phyloP scores from a whole-genome alignment of 176 grass and related monocot species.

The Eleusine indica region DNA sequence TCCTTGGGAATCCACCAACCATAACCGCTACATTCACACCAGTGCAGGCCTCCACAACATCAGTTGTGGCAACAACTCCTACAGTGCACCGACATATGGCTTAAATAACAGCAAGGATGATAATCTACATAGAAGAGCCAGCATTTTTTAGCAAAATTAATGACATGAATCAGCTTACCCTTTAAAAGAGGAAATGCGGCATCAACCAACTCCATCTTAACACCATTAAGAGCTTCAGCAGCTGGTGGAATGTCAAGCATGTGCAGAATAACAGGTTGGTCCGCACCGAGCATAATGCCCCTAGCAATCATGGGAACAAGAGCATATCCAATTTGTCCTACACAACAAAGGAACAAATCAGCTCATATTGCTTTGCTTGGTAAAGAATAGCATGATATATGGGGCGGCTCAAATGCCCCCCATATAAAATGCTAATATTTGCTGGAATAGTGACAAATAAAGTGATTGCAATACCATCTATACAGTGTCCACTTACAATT shows the following conservation, averaged over 20 bases:
- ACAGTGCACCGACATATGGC: constrained; percentile 34
- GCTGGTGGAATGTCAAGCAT: constrained; percentile 94
- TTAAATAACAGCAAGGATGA: constrained; percentile 12
- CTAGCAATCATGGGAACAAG: constrained; percentile 98
- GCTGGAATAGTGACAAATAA: not conserved
- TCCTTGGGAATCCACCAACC: constrained; percentile 98
- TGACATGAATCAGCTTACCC: constrained; percentile 41
- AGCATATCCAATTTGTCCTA: constrained; percentile 98
- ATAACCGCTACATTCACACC: constrained; percentile 94
- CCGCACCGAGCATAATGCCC: constrained; percentile 82
- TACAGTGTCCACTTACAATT: not conserved
- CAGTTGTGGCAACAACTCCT: constrained; percentile 97
- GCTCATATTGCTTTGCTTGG: not conserved
- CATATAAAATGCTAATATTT: not conserved
- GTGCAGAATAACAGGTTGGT: constrained; percentile 98
- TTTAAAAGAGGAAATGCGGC: constrained; percentile 96
- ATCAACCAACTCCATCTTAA: constrained; percentile 99
- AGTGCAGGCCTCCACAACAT: constrained; percentile 91
- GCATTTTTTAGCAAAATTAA: constrained; percentile 2
- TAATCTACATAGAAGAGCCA: not conserved
- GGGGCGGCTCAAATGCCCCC: not conserved
- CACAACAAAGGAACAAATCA: constrained; percentile 37
- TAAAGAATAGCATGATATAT: constrained; percentile 4
- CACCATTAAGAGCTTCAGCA: constrained; percentile 84
- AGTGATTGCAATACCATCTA: not conserved